Percentiles rank a stretch among this genome's conserved stretches.
phyloP scores from a whole-genome alignment of 2,329 filamentous ascomycete species.

The Cladosporium sp. region DNA sequence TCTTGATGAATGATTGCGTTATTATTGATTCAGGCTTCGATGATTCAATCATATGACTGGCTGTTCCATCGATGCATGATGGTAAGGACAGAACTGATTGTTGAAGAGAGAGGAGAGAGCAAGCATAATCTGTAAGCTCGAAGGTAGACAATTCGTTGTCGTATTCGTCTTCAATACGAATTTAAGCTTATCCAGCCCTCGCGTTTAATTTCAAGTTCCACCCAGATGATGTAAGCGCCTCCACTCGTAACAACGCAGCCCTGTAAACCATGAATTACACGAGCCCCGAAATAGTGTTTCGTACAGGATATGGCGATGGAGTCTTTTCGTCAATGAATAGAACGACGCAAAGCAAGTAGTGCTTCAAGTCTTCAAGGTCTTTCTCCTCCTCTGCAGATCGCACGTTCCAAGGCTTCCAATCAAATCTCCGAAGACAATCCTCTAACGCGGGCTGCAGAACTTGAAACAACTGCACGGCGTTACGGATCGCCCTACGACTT shows the following conservation, averaged over 20 bases:
- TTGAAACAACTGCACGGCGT: neutral
- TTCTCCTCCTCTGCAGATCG: neutral
- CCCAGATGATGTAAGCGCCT: neutral
- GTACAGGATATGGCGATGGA: neutral
- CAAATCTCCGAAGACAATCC: slow-evolving; percentile 7
- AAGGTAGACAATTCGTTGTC: neutral
- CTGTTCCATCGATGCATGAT: neutral
- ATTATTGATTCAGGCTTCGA: no score
- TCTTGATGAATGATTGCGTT: neutral
- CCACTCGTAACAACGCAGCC: neutral
- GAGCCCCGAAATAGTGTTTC: neutral
- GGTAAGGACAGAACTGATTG: neutral
- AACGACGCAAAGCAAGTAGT: neutral
- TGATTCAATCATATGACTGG: neutral
- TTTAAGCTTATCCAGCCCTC: neutral
- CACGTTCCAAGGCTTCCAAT: neutral
- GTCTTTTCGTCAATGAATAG: neutral
- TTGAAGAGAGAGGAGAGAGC: neutral
- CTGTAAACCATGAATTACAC: neutral
- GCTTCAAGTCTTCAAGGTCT: neutral
- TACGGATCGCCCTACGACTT: neutral
- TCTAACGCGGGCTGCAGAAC: neutral
- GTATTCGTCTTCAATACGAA: neutral
- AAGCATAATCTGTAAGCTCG: neutral
- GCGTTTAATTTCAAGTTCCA: neutral